These are phyloP conservation scores for Suillus subluteus DNA, from an alignment of 768 basidiomycete species.

Conservation along the genomic window DNA sequence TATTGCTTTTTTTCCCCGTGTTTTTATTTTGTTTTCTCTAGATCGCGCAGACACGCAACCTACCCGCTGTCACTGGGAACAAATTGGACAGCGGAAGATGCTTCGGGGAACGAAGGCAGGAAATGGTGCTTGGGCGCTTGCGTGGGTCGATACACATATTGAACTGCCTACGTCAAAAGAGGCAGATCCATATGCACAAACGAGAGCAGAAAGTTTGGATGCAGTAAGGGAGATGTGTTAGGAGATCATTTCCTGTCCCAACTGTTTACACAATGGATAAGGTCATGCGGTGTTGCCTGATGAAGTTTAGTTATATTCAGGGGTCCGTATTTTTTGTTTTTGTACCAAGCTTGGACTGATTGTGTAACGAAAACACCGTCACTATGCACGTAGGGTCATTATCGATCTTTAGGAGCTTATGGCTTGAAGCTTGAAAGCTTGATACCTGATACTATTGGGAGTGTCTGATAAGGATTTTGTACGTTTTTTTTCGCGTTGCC, in stretches of 20 bases:
- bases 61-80: slow-evolving; percentile 62
- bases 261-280: neutral
- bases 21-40: slow-evolving; percentile 31
- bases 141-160: slow-evolving; percentile 68
- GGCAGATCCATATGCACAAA: slow-evolving; percentile 22
- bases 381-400: neutral
- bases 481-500: neutral
- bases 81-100: slow-evolving; percentile 52
- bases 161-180: slow-evolving; percentile 33
- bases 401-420: neutral
- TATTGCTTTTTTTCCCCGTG: neutral
- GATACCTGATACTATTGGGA: neutral
- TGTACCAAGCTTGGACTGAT: neutral
- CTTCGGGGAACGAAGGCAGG: slow-evolving; percentile 78
- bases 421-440: neutral
- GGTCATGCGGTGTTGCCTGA: neutral
- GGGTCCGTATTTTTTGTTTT: neutral
- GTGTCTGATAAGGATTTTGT: neutral
- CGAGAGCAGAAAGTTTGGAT: slow-evolving; percentile 23
- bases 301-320: neutral
- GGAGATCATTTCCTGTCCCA: neutral
- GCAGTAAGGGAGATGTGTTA: slow-evolving; percentile 6
- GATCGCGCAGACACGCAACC: slow-evolving; percentile 84
- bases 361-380: neutral
- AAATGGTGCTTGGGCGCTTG: slow-evolving; percentile 79